Percentiles rank a stretch among this genome's conserved stretches.
Evolutionary conservation across 306 rosid genomes (phyloP).

Genomic region (Dicorynia guianensis): DNA sequence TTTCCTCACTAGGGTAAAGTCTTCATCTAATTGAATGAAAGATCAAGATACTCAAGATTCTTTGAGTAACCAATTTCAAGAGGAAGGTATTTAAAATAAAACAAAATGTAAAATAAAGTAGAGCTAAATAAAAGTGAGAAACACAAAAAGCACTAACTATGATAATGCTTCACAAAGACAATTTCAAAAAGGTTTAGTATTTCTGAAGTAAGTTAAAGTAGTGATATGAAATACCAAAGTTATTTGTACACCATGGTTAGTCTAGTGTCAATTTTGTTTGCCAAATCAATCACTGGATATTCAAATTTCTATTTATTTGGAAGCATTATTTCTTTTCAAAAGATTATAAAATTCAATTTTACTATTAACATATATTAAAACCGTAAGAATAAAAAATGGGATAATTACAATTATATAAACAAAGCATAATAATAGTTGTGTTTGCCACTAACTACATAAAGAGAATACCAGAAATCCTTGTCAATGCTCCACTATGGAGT

Average conservation of each 20-base stretch:
- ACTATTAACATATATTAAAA: background rate
- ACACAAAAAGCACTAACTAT: background rate
- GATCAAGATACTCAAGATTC: constrained; percentile 86
- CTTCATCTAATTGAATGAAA: constrained; percentile 93
- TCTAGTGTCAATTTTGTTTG: background rate
- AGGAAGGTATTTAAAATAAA: constrained; percentile 77
- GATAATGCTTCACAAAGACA: too few species aligned
- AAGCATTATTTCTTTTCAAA: background rate
- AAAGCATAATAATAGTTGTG: background rate
- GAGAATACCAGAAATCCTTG: too few species aligned
- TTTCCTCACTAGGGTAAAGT: constrained; percentile 77
- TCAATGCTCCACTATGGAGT: constrained; percentile 57
- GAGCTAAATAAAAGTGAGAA: constrained; percentile 33
- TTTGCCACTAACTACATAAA: too few species aligned
- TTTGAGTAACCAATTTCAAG: constrained; percentile 90
- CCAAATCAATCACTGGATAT: background rate
- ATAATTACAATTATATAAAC: background rate
- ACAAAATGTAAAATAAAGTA: constrained; percentile 24
- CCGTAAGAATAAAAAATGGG: background rate
- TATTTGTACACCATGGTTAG: too few species aligned
- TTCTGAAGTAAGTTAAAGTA: too few species aligned
- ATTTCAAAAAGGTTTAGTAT: too few species aligned
- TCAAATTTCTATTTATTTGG: background rate
- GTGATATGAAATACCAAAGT: too few species aligned
- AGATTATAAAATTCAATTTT: background rate